Base-by-base conservation (phyloP, 164 flowering plant genomes). In the Echeveria elegans region DNA sequence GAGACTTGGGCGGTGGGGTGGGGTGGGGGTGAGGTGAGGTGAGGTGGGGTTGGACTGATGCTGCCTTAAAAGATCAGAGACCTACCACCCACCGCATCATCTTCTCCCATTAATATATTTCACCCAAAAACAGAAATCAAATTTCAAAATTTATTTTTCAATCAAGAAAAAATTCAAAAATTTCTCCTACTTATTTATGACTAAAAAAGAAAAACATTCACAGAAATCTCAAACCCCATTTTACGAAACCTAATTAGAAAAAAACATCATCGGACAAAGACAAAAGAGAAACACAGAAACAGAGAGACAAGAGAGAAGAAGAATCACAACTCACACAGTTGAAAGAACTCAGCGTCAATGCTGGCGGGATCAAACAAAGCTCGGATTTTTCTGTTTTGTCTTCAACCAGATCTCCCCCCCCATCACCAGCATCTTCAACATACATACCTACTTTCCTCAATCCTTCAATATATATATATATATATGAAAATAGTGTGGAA, bases 221-320 rank as follows among this genome's bases (percentile, higher is more conserved):
- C 2, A 43, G 15, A 43, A 43, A 15, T 34, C 37, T 34, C 37
- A 43, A 43, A 41, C 0, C 47, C 18, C 3, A 3, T 43, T 43
- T 43, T 18, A 12, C 15, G 47, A 15, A 43, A 43, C 47, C 1
- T 43, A 43, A 43, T 11, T 43, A 43, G 15, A 43, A 5, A 48
- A 48, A 21, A 56, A 28, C 61, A 56, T 56, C 56, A 50, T 56
- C 58, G 7, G 6, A 21, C 61, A 56, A 12, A 56, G 32, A 24
- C 34, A 43, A 2, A n/a, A 43, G 48, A 43, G 2, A 56, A 28
- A 28, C 18, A 56, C 32, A 28, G 19, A 53, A 28, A 56, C 18
- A 56, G 58, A 52, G 61, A 56, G 31, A 29, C 14, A 32, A 56
- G 58, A 52, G 61, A 56, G 31, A 29, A 28, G 61, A 56, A 56